Percentiles rank a stretch among this genome's conserved stretches.
These are phyloP conservation scores for Podospora comata DNA, from an alignment of 495 filamentous ascomycete genomes.

Conservation along the genomic window DNA sequence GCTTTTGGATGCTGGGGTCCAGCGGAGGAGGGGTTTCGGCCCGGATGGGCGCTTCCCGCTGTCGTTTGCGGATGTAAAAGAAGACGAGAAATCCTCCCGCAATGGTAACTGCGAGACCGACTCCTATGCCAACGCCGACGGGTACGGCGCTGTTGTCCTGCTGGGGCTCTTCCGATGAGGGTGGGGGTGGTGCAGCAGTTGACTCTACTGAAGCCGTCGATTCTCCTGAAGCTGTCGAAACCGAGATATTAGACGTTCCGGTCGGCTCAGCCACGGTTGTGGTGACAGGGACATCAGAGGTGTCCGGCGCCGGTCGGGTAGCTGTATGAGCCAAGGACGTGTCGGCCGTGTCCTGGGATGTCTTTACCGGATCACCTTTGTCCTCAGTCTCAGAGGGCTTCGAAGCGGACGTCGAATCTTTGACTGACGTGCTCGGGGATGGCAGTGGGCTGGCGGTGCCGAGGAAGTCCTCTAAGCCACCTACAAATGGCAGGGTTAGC, in stretches of 20 bases:
- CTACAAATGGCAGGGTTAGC: background rate
- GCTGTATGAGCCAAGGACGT: background rate
- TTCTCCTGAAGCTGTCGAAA: background rate
- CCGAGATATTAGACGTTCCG: background rate
- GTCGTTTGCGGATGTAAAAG: constrained; percentile 27
- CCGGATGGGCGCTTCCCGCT: constrained; percentile 15
- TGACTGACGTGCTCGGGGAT: background rate
- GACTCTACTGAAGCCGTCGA: background rate
- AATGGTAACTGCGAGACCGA: constrained; percentile 23
- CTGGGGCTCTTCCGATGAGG: background rate
- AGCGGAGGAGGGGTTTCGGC: constrained; percentile 26
- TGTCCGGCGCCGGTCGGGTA: background rate
- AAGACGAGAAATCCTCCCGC: constrained; percentile 18
- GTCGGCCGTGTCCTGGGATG: background rate
- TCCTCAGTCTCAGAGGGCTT: background rate
- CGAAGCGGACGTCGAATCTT: background rate
- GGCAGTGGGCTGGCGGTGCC: background rate
- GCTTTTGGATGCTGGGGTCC: constrained; percentile 8
- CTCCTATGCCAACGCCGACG: constrained; percentile 23
- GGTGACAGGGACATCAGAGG: too few species aligned
- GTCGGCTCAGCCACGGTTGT: background rate
- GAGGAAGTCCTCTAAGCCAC: background rate
- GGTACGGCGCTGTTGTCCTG: constrained; percentile 11
- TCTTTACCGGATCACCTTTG: background rate
- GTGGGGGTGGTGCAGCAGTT: background rate